Evolutionary conservation across 495 filamentous ascomycete species (phyloP).

Genomic region (Aspergillus cavernicola): DNA sequence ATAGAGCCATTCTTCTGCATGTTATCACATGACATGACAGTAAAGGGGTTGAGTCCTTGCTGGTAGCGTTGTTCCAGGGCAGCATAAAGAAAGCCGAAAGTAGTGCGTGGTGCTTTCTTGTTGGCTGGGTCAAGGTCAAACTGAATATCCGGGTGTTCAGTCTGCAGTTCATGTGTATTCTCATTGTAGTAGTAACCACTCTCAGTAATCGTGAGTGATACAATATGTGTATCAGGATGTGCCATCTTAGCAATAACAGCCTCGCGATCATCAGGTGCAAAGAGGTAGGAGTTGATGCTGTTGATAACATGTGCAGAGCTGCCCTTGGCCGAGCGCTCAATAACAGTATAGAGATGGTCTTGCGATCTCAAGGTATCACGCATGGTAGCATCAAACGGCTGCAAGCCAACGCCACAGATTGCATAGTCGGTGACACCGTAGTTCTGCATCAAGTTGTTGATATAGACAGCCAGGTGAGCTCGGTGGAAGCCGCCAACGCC

Average conservation of each 20-base stretch:
- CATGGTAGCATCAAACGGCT: constrained; percentile 44
- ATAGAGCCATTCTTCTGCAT: constrained; percentile 52
- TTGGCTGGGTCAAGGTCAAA: constrained; percentile 41
- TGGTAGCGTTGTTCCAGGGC: constrained; percentile 38
- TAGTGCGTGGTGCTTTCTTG: constrained; percentile 37
- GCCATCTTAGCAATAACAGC: constrained; percentile 49
- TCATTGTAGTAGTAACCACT: constrained; percentile 52
- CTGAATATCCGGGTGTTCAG: constrained; percentile 45
- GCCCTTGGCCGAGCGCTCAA: constrained; percentile 45
- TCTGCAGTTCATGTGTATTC: constrained; percentile 46
- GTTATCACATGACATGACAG: constrained; percentile 49
- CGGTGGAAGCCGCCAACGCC: constrained; percentile 50
- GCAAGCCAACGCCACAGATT: constrained; percentile 45
- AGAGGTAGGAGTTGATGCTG: constrained; percentile 48
- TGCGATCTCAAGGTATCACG: constrained; percentile 41
- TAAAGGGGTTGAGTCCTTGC: constrained; percentile 44
- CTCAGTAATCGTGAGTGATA: constrained; percentile 50
- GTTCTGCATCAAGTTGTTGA: constrained; percentile 45
- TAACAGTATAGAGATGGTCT: constrained; percentile 46
- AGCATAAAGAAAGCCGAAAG: constrained; percentile 48
- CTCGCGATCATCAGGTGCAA: constrained; percentile 44
- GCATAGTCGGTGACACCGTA: constrained; percentile 41
- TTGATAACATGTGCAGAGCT: constrained; percentile 43
- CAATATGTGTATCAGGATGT: constrained; percentile 47
- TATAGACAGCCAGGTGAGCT: constrained; percentile 46